Evolutionary conservation across 1,139 yeast genomes (phyloP), one percentile per base, ranked within the genome.

Genomic region (Protomyces pachydermus): DNA sequence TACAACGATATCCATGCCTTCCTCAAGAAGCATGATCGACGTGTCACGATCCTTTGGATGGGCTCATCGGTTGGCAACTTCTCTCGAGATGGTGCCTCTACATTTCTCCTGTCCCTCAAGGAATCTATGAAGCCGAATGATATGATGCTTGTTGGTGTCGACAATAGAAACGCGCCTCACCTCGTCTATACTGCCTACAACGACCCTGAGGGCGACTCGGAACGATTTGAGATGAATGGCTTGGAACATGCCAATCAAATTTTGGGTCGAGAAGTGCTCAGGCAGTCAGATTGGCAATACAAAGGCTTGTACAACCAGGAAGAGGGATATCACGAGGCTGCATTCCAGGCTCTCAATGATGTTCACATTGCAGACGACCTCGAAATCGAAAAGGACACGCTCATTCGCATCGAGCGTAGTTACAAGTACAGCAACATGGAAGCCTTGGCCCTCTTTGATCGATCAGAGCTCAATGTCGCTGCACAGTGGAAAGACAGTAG

Each of bases 1-100:
- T 69, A 68, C 45, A 67, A 68, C 46, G 70, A 68, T 38, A 66
- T 66, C 16, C 63, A 65, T 35, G 54, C 37, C 12, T 68, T 69
- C 64, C 61, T 69, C 23, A 45, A 64, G 14, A 48, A 23, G 10
- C 34, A 52, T 34, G 52, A 39, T n/a, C 34, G 51, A 6, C 55
- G 54, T 18, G 56, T 60, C 18, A 46, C 58, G 8, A 58, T 68
- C 10, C 54, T 68, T 16, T 68, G 70, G 69, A 67, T 69, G 46
- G 71, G 71, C 3, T 68, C 71, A 12, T 69, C 70, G 6, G 64
- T 69, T 14, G 71, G 71, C 35, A 69, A 69, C 48, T 61, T 68
- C 37, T 58, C 54, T n/a, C 61, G 70, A 3, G 61, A 55, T 20
- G 66, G 65, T 37, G 69, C 70, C 2, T 37, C 67, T 8, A 39